Conservation (phyloP, 495 filamentous ascomycete species). For the Tetracladium marchalianum region DNA sequence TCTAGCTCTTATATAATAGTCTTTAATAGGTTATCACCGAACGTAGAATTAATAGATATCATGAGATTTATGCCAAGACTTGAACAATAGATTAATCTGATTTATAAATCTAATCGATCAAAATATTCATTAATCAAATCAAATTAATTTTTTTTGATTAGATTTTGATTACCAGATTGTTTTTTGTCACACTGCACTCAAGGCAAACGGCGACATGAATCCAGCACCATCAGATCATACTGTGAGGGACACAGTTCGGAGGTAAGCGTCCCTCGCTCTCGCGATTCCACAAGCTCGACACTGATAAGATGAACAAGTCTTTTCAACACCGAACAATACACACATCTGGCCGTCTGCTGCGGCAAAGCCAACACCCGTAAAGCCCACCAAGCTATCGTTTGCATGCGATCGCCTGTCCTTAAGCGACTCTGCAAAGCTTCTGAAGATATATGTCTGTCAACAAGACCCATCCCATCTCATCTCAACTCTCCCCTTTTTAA, state of each 20-base stretch:
- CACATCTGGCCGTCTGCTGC: neutral
- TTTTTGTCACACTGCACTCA: neutral
- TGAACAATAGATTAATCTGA: too few species aligned
- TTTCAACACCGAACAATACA: neutral
- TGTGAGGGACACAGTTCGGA: neutral
- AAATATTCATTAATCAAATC: too few species aligned
- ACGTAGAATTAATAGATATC: too few species aligned
- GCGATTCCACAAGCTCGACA: neutral
- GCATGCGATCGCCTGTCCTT: neutral
- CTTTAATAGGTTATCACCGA: too few species aligned
- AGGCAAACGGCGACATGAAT: neutral
- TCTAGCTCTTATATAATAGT: too few species aligned
- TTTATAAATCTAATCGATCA: too few species aligned
- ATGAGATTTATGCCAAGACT: too few species aligned
- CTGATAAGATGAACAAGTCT: neutral
- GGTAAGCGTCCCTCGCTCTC: neutral
- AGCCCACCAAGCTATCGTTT: constrained; percentile 1
- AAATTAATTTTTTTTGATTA: constrained; percentile 1
- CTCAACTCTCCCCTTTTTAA: too few species aligned
- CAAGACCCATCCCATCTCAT: too few species aligned
- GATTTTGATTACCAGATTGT: constrained; percentile 1
- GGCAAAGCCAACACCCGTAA: neutral
- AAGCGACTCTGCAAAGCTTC: too few species aligned
- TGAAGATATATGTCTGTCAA: too few species aligned
- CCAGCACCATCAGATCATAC: neutral